phyloP scores from a whole-genome alignment of 106 monocot species.

The Dendrobium chrysotoxum region DNA sequence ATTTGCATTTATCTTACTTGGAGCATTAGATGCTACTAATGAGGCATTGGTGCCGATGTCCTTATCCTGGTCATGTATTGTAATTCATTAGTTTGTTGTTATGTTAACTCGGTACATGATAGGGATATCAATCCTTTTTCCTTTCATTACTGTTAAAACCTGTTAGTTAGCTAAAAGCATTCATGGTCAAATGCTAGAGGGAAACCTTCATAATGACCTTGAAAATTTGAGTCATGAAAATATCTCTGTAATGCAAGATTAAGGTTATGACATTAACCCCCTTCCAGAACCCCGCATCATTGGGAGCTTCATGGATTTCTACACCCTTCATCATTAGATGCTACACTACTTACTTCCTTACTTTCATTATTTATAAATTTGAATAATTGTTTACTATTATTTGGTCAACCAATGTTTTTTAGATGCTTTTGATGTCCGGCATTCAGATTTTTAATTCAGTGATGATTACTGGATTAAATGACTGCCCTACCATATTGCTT shows the following conservation, averaged over 20 bases:
- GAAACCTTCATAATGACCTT: not conserved
- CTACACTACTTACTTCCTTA: not conserved
- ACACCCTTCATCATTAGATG: not conserved
- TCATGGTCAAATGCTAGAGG: not conserved
- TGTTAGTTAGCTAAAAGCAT: not conserved
- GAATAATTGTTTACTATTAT: not conserved
- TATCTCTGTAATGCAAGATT: not conserved
- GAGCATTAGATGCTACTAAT: not conserved
- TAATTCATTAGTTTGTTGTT: not conserved
- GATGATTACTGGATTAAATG: not conserved
- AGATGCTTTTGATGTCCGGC: no score
- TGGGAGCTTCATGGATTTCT: not conserved
- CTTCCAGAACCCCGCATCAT: not conserved
- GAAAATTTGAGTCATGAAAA: not conserved
- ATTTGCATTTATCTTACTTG: not conserved
- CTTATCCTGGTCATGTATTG: not conserved
- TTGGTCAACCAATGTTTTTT: not conserved
- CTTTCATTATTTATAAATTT: not conserved
- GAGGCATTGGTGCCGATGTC: not conserved
- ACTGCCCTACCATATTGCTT: not conserved
- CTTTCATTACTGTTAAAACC: not conserved
- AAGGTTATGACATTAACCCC: not conserved
- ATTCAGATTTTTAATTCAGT: not conserved
- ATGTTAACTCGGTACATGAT: not conserved
- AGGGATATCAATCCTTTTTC: not conserved